Evolutionary conservation across 2,329 filamentous ascomycete genomes (phyloP).

Genomic region (Coniochaeta hoffmannii): DNA sequence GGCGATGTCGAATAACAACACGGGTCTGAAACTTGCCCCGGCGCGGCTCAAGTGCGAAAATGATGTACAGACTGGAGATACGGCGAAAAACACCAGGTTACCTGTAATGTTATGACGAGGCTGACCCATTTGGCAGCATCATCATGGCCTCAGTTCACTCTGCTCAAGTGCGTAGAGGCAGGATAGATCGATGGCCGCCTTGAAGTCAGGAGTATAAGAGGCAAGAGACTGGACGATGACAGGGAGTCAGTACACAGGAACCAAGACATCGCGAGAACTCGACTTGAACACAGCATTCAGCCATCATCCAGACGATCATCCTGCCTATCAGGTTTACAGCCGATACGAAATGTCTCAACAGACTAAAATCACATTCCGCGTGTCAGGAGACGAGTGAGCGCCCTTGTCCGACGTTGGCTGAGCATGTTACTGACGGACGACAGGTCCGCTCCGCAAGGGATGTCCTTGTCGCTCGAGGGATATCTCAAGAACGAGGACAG

Average conservation of each 20-base stretch:
- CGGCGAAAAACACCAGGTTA: not conserved
- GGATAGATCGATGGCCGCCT: not conserved
- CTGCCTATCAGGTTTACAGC: not conserved
- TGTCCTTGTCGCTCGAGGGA: not conserved
- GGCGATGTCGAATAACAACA: not conserved
- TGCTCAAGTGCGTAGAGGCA: not conserved
- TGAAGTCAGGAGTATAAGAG: not conserved
- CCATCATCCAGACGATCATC: not conserved
- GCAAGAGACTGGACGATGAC: not conserved
- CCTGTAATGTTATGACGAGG: not conserved
- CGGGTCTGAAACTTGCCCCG: not conserved
- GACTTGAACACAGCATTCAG: not conserved
- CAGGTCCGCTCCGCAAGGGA: not conserved
- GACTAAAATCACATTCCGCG: not conserved
- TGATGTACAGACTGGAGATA: not conserved
- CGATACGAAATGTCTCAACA: not conserved
- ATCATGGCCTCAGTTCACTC: not conserved
- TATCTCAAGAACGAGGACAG: not conserved
- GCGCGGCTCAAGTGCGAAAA: constrained; percentile 1
- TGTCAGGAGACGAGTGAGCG: constrained; percentile 1
- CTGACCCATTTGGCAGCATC: not conserved
- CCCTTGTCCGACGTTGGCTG: not conserved
- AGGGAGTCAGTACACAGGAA: not conserved
- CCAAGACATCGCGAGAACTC: not conserved
- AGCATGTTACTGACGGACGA: not conserved